These are phyloP conservation scores for Xerocomus cyaneibrunnescens DNA, from an alignment of 1,284 basidiomycete genomes.

Conservation along the genomic window DNA sequence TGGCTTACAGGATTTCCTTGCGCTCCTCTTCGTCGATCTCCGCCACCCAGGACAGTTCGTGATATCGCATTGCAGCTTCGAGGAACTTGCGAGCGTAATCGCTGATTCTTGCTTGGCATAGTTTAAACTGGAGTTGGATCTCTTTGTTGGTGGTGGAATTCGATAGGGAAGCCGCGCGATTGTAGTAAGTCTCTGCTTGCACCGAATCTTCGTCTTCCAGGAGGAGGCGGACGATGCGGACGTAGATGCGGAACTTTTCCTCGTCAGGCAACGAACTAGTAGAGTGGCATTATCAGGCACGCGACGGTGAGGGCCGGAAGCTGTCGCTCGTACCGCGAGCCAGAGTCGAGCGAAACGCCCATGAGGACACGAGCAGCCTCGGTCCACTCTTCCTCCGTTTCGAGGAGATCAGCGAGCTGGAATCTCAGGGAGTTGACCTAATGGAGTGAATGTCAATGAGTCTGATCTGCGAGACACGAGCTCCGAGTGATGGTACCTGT, in stretches of 20 bases:
- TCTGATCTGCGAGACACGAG: conserved; percentile 2
- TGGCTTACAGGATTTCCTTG: conserved; percentile 76
- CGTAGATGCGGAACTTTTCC: conserved; percentile 88
- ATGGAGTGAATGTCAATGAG: conserved; percentile 5
- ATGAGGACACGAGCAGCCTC: conserved; percentile 90
- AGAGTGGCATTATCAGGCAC: conserved; percentile 6
- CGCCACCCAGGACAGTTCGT: conserved; percentile 87
- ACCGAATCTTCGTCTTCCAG: conserved; percentile 94
- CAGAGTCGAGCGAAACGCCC: conserved; percentile 89
- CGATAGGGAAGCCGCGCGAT: conserved; percentile 89
- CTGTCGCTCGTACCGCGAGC: conserved; percentile 62
- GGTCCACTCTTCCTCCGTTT: conserved; percentile 89
- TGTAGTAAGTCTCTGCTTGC: conserved; percentile 94
- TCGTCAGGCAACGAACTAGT: conserved; percentile 71
- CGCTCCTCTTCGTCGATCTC: conserved; percentile 92
- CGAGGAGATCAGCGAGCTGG: conserved; percentile 86
- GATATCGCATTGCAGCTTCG: conserved; percentile 93
- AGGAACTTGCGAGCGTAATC: conserved; percentile 91
- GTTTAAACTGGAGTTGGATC: conserved; percentile 77
- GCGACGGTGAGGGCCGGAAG: not conserved
- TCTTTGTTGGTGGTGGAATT: conserved; percentile 77
- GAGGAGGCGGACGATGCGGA: conserved; percentile 92
- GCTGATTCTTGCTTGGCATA: conserved; percentile 90
- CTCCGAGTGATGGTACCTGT: conserved; percentile 61
- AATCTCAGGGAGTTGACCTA: conserved; percentile 84